Evolutionary conservation across 768 basidiomycete species (phyloP), one percentile per base, ranked within the genome.

Genomic region (Boletus reticuloceps): DNA sequence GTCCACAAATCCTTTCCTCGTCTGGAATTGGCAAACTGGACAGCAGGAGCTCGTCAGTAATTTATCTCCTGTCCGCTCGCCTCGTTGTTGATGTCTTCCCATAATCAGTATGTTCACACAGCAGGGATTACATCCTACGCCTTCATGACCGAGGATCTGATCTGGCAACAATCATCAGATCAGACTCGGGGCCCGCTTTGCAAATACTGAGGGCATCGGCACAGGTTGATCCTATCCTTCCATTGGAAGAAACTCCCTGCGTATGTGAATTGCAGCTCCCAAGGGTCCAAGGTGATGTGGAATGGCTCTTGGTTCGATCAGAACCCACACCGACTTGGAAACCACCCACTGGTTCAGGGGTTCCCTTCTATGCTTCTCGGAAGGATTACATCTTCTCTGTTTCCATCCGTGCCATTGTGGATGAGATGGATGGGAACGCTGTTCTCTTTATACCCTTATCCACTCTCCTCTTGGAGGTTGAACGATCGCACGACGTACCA

Each of bases 371-470:
- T 36, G n/a, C 25, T 16, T 66, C 67, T 37, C 55, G 59, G 39
- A 59, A 56, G 40, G 63, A 74, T 50, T 66, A 69, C 27, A 59
- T 75, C 38, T 71, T 74, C 54, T 64, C 70, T 4, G 56, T 75
- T 39, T 54, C 58, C 16, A 47, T 70, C 32, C 64, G 60, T 20
- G 34, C 65, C 29, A 2, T 49, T 20, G 53, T 40, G 37, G 50
- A 22, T 2, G 58, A 50, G 1, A 20, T 8, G 5, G 56, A 63
- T 22, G 55, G 27, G 93, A 92, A 4, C 69, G 94, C 16, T 54
- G 66, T 60, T 59, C 34, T 12, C 51, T 44, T 6, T 50, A 12
- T 39, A 19, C 38, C 34, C 19, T 9, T 67, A 22, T 73, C 74
- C 46, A 67, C 66, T 11, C 32, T 73, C 3, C 63, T 69, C 47